These are phyloP conservation scores for Cryphonectria carpinicola DNA, from an alignment of 2,329 filamentous ascomycete genomes.

Conservation along the genomic window DNA sequence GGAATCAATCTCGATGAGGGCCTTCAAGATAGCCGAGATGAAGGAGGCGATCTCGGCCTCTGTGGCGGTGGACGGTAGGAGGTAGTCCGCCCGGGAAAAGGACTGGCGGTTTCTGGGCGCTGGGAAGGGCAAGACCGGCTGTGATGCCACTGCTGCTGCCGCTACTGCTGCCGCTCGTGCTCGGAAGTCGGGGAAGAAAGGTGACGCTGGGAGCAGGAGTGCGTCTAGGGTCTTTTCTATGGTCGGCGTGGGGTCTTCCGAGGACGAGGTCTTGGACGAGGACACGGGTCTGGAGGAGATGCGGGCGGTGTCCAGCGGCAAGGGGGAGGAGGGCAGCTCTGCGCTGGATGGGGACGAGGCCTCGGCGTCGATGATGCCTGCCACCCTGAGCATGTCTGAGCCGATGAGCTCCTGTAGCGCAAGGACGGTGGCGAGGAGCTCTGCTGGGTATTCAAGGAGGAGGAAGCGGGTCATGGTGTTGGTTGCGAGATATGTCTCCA, in stretches of 20 bases:
- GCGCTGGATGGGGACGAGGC: conserved; percentile 27
- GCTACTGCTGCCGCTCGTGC: not conserved
- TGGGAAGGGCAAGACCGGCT: conserved; percentile 2
- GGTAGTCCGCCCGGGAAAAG: conserved; percentile 59
- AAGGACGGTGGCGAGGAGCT: conserved; percentile 59
- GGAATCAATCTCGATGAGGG: conserved; percentile 48
- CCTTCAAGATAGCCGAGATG: conserved; percentile 55
- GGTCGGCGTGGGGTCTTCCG: conserved; percentile 22
- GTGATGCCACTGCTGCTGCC: no score
- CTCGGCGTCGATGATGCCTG: conserved; percentile 56
- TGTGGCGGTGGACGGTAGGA: conserved; percentile 59
- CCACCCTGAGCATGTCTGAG: conserved; percentile 59
- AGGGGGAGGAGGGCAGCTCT: not conserved
- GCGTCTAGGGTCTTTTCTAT: not conserved
- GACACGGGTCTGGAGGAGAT: not conserved
- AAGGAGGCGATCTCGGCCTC: conserved; percentile 58
- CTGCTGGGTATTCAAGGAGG: conserved; percentile 61
- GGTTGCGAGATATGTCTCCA: conserved; percentile 61
- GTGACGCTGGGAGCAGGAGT: not conserved
- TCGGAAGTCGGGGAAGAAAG: conserved; percentile 1
- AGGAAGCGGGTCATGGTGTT: conserved; percentile 59
- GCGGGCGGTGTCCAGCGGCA: not conserved
- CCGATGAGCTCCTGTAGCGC: conserved; percentile 63
- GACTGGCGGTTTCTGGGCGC: conserved; percentile 36
- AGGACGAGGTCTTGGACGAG: not conserved